A percentile compares a stretch with the other conserved stretches of the same genome.
Conservation (phyloP, 129 eudicot species). For the Escallonia rubra region DNA sequence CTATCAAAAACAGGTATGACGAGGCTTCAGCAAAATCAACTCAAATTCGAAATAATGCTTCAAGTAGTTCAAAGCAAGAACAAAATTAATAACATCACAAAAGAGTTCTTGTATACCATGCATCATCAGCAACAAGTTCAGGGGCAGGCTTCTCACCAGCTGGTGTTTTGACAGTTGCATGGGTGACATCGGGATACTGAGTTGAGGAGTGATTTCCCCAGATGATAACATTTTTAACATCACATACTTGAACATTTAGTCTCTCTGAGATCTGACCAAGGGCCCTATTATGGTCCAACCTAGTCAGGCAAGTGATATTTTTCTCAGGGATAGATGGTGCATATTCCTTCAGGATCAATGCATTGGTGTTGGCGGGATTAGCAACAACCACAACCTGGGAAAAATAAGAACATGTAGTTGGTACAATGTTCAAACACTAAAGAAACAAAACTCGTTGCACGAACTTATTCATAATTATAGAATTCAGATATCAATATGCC, state of each 20-base stretch:
- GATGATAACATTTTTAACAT: conserved; percentile 88
- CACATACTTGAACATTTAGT: conserved; percentile 77
- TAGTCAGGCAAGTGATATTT: conserved; percentile 87
- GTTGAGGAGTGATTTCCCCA: conserved; percentile 99
- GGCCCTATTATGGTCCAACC: conserved; percentile 98
- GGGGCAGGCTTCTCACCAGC: conserved; percentile 81
- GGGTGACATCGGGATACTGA: conserved; percentile 99
- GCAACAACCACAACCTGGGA: conserved; percentile 96
- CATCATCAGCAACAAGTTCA: conserved; percentile 76
- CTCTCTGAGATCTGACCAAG: conserved; percentile 97
- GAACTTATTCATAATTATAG: too few relatives aligned
- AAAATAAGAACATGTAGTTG: conserved; percentile 5
- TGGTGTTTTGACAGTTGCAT: conserved; percentile 76
- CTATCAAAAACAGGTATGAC: conserved; percentile 27
- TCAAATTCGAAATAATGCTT: background rate
- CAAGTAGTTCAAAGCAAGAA: background rate
- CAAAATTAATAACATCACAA: background rate
- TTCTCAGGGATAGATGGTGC: conserved; percentile 98
- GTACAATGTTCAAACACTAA: background rate
- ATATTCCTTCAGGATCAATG: conserved; percentile 90
- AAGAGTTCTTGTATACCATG: conserved; percentile 41
- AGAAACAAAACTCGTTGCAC: background rate
- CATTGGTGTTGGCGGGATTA: conserved; percentile 98
- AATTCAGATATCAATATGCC: too few relatives aligned
- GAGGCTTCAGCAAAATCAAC: background rate